Conservation (phyloP, 129 eudicot genomes). For the Arctium minus region DNA sequence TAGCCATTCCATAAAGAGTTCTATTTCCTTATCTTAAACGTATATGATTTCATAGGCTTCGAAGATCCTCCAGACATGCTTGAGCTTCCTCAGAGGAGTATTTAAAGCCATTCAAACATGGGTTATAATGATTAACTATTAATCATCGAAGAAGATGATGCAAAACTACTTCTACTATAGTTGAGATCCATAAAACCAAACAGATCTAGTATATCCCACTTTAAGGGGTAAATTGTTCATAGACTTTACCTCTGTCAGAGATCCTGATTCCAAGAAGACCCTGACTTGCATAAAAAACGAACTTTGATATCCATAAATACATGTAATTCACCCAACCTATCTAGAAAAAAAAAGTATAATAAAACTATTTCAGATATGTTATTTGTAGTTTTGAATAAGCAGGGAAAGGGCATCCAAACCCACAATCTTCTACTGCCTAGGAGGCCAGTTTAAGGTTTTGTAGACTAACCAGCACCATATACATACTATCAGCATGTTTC, state of each 20-base stretch:
- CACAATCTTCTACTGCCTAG: too few species aligned
- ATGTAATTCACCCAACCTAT: not conserved
- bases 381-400: not conserved
- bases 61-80: not conserved
- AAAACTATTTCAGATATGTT: not conserved
- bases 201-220: not conserved
- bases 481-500: not conserved
- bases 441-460: too few species aligned
- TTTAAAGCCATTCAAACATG: not conserved
- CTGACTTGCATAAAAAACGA: not conserved
- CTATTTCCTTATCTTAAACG: too few species aligned
- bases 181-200: not conserved
- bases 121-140: not conserved
- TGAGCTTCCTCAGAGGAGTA: not conserved
- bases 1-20: not conserved
- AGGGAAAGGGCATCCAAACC: not conserved
- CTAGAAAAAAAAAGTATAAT: not conserved
- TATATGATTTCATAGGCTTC: too few species aligned
- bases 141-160: not conserved
- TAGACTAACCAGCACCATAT: not conserved
- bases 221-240: too few species aligned
- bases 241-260: too few species aligned
- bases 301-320: not conserved
- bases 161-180: not conserved
- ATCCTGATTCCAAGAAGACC: too few species aligned